A percentile compares a stretch with the other conserved stretches of the same genome.
Conservation (phyloP, 805 yeast species). For the Lachancea sp. region DNA sequence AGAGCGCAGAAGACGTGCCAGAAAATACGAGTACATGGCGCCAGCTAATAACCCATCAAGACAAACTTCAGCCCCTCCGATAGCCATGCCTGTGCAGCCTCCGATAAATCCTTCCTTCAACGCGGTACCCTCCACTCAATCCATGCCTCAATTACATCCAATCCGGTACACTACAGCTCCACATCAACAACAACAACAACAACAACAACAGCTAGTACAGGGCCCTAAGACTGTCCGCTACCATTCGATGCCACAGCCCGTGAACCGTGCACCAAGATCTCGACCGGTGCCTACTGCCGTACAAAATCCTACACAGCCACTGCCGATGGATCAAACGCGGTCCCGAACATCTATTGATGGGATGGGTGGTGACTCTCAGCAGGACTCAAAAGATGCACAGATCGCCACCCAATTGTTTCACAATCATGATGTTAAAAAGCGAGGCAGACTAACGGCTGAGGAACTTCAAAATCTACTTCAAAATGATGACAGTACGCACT, state of each 20-base stretch:
- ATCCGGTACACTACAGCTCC: neutral
- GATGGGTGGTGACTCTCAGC: conserved; percentile 6
- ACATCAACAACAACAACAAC: neutral
- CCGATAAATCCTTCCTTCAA: conserved; percentile 17
- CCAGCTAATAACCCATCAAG: neutral
- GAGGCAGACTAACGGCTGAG: conserved; percentile 30
- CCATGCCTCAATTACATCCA: conserved; percentile 1
- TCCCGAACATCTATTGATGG: conserved; percentile 3
- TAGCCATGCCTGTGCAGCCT: conserved; percentile 6
- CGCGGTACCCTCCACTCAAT: conserved; percentile 13
- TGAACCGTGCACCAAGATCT: neutral
- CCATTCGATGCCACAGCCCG: conserved; percentile 2
- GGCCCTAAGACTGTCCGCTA: neutral
- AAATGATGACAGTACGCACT: conserved; percentile 32
- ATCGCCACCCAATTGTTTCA: conserved; percentile 29
- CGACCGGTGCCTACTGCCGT: neutral
- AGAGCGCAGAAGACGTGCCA: conserved; percentile 22
- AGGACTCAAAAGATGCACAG: conserved; percentile 23
- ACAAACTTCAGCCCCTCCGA: conserved; percentile 4
- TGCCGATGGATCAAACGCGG: neutral
- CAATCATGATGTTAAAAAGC: conserved; percentile 28
- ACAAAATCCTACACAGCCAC: neutral
- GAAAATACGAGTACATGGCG: conserved; percentile 16
- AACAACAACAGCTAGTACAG: conserved; percentile 4
- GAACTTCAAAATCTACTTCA: conserved; percentile 32